Percentiles rank a stretch among this genome's conserved stretches.
Evolutionary conservation across 495 filamentous ascomycete genomes (phyloP).

Genomic region (Neurospora tetrasperma): DNA sequence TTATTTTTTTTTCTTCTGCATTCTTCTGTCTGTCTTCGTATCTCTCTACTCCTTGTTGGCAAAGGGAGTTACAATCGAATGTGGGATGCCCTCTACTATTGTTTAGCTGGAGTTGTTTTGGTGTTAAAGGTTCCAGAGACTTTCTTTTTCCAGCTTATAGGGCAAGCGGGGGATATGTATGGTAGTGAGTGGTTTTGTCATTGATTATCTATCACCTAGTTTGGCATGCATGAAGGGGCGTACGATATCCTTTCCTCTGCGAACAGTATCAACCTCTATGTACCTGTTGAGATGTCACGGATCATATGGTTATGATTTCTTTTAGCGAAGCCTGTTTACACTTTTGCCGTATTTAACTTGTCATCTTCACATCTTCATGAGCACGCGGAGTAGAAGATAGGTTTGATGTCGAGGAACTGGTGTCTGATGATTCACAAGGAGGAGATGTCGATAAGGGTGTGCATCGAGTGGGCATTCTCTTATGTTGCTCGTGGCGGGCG

Average conservation of each 20-base stretch:
- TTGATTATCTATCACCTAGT: neutral
- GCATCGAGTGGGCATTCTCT: neutral
- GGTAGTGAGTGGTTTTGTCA: neutral
- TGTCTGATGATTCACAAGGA: neutral
- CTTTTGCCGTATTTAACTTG: neutral
- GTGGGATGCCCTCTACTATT: neutral
- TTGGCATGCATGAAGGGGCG: neutral
- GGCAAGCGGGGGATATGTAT: neutral
- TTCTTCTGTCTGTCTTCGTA: neutral
- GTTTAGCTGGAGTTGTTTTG: neutral
- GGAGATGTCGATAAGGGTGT: neutral
- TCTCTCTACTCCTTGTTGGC: neutral
- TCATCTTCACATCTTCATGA: neutral
- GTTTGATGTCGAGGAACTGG: neutral
- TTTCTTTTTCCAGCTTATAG: neutral
- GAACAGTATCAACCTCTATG: neutral
- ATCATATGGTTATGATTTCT: neutral
- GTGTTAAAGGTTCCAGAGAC: neutral
- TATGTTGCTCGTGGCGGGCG: neutral
- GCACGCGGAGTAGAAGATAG: neutral
- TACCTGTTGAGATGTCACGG: neutral
- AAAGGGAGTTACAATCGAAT: neutral
- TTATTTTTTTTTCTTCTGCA: neutral
- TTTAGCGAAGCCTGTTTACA: neutral
- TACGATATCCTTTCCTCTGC: neutral